Base-by-base conservation (phyloP, 805 yeast genomes). In the Grigorovia transvaalensis region DNA sequence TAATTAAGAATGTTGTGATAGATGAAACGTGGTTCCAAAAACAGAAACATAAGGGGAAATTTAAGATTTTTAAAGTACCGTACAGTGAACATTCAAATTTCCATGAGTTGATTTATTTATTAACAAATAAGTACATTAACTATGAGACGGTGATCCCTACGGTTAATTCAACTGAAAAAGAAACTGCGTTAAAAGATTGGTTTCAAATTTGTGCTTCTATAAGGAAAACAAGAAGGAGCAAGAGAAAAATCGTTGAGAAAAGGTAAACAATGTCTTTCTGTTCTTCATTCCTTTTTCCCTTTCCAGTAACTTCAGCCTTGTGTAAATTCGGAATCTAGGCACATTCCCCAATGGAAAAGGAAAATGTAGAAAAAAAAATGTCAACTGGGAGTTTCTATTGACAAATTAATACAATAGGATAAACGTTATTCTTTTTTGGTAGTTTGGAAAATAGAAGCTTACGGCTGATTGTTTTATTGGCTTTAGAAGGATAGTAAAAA, bases 61-160 rank as follows among this genome's bases (percentile, higher is more conserved):
- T 72, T 49, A 76, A 81, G 47, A 71, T 80, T 0, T 82, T 83
- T 57, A 66, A 76, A 11, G 78, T 90, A 1, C 98, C 99, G 0
- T 93, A 93, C 62, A 84, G 95, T 61, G 99, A 93, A 63, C 99
- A 93, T 69, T 88, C 96, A 11, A 87, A 96, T 52, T 91, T 82
- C 60, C 71, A 85, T 42, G 99, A 93, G 60, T 72, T 93, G 42
- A 74, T 83, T 12, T 74, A 76, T 51, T 87, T 91, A 62, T 77
- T 84, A 20, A 69, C 76, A 2, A 67, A 75, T 20, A 57, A n/a
- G 2, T 5, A 15, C 13, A 45, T 88, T 44, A 65, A 75, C 8
- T 76, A 80, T 56, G 67, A 68, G 0, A 60, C 73, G 44, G 76
- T 88, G 13, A 79, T 89, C 9, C 93, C 97, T 0, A 93, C 99